Percentiles rank a stretch among this genome's conserved stretches.
Conservation (phyloP, 2,329 filamentous ascomycete species). For the Herpotrichia juniperi region DNA sequence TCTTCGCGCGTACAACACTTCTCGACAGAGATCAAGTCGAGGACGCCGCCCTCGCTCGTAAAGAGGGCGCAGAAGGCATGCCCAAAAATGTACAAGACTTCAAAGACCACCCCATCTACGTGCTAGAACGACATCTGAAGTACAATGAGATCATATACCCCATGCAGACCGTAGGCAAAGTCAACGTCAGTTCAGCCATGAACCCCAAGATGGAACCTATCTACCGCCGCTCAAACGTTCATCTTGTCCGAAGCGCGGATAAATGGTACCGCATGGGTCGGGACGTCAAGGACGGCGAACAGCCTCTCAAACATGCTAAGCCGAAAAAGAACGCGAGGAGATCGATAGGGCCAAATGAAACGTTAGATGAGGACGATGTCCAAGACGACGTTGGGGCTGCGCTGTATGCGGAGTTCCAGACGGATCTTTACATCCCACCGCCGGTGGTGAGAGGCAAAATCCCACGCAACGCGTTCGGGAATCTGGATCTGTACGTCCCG, state of each 20-base stretch:
- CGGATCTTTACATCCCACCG: constrained; percentile 75
- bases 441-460: constrained; percentile 76
- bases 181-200: constrained; percentile 68
- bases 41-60: constrained; percentile 73
- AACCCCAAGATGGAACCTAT: constrained; percentile 73
- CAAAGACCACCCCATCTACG: constrained; percentile 77
- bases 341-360: constrained; percentile 31
- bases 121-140: constrained; percentile 82
- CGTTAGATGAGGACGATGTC: constrained; percentile 42
- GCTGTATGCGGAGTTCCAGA: constrained; percentile 66
- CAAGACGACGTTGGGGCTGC: constrained; percentile 55
- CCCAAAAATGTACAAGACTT: constrained; percentile 86
- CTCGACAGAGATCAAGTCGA: constrained; percentile 83
- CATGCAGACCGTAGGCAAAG: constrained; percentile 74
- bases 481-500: constrained; percentile 67
- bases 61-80: constrained; percentile 77
- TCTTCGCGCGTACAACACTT: constrained; percentile 41
- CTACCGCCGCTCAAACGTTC: constrained; percentile 82
- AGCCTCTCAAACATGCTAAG: constrained; percentile 75
- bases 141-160: constrained; percentile 83
- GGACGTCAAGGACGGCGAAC: constrained; percentile 75
- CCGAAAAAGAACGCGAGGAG: constrained; percentile 35
- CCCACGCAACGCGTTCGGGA: constrained; percentile 66
- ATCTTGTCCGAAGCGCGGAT: constrained; percentile 76
- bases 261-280: constrained; percentile 91